These are phyloP conservation scores for Xylaria sp. DNA, from an alignment of 2,329 filamentous ascomycete genomes.

Conservation along the genomic window DNA sequence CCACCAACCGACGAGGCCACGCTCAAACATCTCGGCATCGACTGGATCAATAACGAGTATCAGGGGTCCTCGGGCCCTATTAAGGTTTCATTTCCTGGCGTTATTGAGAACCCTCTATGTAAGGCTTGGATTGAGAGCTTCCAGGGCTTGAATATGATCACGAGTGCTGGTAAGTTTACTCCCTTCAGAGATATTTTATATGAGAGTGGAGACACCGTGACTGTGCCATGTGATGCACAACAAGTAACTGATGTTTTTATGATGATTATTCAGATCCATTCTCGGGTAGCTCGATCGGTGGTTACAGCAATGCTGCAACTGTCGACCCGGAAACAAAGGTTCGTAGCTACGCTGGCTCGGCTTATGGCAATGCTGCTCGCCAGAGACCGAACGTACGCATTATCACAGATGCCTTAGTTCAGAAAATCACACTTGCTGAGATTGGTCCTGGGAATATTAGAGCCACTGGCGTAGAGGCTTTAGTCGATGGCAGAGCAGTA, in stretches of 20 bases:
- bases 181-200: background rate
- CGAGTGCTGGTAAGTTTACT: slow-evolving; percentile 26
- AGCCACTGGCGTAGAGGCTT: background rate
- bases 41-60: slow-evolving; percentile 40
- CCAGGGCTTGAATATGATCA: slow-evolving; percentile 34
- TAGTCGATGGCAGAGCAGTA: background rate
- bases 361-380: slow-evolving; percentile 32
- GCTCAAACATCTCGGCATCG: slow-evolving; percentile 38
- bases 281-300: slow-evolving; percentile 41
- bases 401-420: background rate
- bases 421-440: slow-evolving; percentile 1
- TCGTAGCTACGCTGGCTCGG: slow-evolving; percentile 40
- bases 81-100: slow-evolving; percentile 38
- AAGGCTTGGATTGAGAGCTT: slow-evolving; percentile 44
- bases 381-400: slow-evolving; percentile 36
- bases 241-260: slow-evolving; percentile 1
- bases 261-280: slow-evolving; percentile 39
- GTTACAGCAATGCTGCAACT: slow-evolving; percentile 40
- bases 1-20: slow-evolving; percentile 34
- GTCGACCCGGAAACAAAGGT: slow-evolving; percentile 32
- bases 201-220: too few species aligned
- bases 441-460: background rate
- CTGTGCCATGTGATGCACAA: background rate
- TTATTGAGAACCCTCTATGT: slow-evolving; percentile 38
- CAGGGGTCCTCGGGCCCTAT: slow-evolving; percentile 38